These are phyloP conservation scores for Chlamydomonas reinhardtii DNA, from an alignment of 163 green algal genomes.

Conservation along the genomic window DNA sequence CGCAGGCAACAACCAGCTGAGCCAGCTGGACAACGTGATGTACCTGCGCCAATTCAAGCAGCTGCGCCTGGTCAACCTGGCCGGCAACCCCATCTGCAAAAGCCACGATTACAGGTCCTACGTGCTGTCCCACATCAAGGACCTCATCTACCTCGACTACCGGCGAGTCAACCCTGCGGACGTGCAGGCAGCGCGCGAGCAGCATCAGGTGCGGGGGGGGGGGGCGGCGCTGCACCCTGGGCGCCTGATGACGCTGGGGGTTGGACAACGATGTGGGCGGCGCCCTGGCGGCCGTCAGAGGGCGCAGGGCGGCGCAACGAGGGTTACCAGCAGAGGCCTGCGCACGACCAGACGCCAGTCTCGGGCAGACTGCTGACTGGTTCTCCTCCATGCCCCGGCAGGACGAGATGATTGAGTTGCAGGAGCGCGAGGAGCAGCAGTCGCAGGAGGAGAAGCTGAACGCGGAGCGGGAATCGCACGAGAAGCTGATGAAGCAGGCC, in stretches of 20 bases:
- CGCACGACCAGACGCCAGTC: no score
- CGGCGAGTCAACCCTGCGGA: constrained; percentile 66
- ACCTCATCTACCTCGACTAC: constrained; percentile 90
- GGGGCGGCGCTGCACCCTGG: neutral
- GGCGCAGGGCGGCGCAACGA: no score
- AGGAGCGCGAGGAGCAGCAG: constrained; percentile 80
- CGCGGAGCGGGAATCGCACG: constrained; percentile 61
- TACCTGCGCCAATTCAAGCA: constrained; percentile 83
- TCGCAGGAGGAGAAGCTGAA: constrained; percentile 67
- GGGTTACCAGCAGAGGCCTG: no score
- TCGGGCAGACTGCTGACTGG: no score
- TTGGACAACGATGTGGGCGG: neutral
- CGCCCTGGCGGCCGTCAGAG: neutral
- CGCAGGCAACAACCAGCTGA: constrained; percentile 58
- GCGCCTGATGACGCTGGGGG: neutral
- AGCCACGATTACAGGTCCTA: constrained; percentile 72
- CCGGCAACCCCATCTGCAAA: constrained; percentile 83
- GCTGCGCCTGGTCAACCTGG: constrained; percentile 85
- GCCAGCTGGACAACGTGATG: constrained; percentile 67
- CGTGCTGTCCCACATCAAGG: constrained; percentile 80
- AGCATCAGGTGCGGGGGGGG: constrained; percentile 68
- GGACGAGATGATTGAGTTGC: constrained; percentile 85
- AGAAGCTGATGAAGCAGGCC: constrained; percentile 72
- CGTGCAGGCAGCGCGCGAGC: constrained; percentile 71
- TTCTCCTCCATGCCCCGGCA: neutral